These are phyloP conservation scores for Massariosphaeria phaeospora DNA, from an alignment of 495 filamentous ascomycete species.

Conservation along the genomic window DNA sequence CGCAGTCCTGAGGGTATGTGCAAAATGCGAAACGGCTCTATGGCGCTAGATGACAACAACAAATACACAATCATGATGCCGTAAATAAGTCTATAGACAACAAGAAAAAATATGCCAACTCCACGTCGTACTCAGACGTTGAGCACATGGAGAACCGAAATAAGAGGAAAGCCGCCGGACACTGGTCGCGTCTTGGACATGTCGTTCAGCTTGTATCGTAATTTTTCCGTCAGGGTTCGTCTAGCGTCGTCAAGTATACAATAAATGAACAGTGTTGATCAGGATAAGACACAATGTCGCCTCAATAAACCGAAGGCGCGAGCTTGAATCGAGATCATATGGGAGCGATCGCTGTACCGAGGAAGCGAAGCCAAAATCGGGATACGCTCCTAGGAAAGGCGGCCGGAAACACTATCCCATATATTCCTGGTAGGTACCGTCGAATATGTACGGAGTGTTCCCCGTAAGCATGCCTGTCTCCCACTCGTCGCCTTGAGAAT, in stretches of 20 bases:
- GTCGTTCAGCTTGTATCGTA: neutral
- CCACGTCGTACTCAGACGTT: neutral
- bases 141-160: neutral
- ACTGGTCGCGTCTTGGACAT: neutral
- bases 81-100: conserved; percentile 8
- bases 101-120: neutral
- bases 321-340: neutral
- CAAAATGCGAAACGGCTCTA: neutral
- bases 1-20: no score
- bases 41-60: neutral
- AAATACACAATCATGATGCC: conserved; percentile 1
- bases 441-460: neutral
- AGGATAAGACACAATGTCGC: no score
- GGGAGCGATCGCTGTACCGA: neutral
- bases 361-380: neutral
- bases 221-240: neutral
- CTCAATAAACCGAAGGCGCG: no score
- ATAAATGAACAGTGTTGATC: neutral
- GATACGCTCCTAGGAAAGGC: neutral
- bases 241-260: neutral
- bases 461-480: neutral
- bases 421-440: neutral
- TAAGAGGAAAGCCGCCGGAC: neutral
- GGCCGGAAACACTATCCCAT: neutral
- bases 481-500: conserved; percentile 1